Base-by-base conservation (phyloP, 2,329 filamentous ascomycete genomes). In the Cladosporium sp. region DNA sequence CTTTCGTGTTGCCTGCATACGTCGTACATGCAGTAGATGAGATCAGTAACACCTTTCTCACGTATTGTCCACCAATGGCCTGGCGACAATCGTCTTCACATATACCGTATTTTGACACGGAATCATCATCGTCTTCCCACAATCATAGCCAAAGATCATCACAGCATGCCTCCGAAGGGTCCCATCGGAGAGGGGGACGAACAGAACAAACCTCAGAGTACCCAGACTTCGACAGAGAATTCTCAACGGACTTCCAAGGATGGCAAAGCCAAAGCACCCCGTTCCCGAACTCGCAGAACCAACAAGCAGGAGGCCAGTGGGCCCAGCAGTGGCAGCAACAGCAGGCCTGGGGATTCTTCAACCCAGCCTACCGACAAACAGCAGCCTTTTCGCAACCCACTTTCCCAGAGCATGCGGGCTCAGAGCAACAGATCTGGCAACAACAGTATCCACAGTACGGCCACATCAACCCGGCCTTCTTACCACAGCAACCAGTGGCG, bases 381-480 rank as follows among this genome's bases (percentile, higher is more conserved):
- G 58, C 30, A 21, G 24, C 24, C 36, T 21, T 26, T 47, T 24
- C 26, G 30, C 61, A 47, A 57, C 18, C 15, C 18, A 36, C 44
- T 24, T 26, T n/a, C 44, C 32, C 51, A 32, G 26, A 28, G 6
- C 2, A 24, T 28, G 8, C 14, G 18, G 3, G 12, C 21, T 15
- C 34, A n/a, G 28, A 64, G 15, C 49, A 14, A 1, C 26, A 30
- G 30, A 12, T 18, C 12, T 34, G 44, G 44, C 21, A 34, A 24
- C 34, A 44, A 47, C 24, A 28, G 15, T 57, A 64, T 41, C 36
- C 61, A 47, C 61, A 64, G 28, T 55, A 57, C 12, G 61, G 61
- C 61, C 38, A 64, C 51, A 47, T 64, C 51, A 64, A 64, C 38
- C 61, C 51, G 15, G 61, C 61, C 21, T 64, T 64, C 51, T 26